A percentile compares a stretch with the other conserved stretches of the same genome.
Evolutionary conservation across 1,139 yeast species (phyloP).

Genomic region (Magnusiomyces magnusii): DNA sequence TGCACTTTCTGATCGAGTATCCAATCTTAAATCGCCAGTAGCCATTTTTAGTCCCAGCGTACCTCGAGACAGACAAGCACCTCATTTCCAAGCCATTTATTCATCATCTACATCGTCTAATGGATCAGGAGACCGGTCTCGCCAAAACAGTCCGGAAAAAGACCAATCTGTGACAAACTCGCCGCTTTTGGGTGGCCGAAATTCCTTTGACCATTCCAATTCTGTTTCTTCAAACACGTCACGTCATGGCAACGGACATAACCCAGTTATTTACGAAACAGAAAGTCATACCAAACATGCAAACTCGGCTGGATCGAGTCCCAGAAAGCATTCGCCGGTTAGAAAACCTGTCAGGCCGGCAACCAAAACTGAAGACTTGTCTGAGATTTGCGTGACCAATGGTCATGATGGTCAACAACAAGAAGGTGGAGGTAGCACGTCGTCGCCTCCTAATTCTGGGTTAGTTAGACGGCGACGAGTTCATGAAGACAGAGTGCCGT

Average conservation of each 20-base stretch:
- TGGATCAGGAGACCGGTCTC: not conserved
- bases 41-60: constrained; percentile 2
- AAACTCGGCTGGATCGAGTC: not conserved
- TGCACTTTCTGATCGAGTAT: not conserved
- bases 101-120: not conserved
- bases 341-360: not conserved
- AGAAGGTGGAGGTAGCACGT: not conserved
- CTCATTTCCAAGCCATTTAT: constrained; percentile 13
- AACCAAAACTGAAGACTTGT: not conserved
- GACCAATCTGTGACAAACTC: not conserved
- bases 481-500: not conserved
- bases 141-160: not conserved
- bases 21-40: not conserved
- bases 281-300: not conserved
- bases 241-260: not conserved
- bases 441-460: too few relatives aligned
- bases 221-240: not conserved
- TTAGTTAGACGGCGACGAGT: not conserved
- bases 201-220: not conserved
- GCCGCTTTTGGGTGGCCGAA: not conserved
- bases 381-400: not conserved
- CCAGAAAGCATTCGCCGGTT: not conserved
- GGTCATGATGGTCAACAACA: not conserved
- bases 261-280: not conserved
- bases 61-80: constrained; percentile 12